Evolutionary conservation across 129 eudicot genomes (phyloP).

Genomic region (Ambrosia artemisiifolia): DNA sequence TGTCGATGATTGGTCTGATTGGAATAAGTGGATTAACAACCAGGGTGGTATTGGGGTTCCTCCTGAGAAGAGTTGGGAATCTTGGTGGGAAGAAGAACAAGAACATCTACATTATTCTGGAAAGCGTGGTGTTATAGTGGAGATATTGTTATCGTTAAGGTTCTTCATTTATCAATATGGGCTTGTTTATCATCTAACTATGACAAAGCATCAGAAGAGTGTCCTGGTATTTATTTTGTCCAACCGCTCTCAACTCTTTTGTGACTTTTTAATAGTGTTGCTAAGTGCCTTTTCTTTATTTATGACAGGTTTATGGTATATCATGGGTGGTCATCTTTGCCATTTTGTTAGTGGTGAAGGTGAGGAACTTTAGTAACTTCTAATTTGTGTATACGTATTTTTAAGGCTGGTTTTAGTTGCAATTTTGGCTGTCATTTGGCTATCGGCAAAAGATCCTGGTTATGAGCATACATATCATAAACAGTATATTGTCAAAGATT

Average conservation of each 20-base stretch:
- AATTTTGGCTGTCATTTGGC: background rate
- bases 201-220: slow-evolving; percentile 52
- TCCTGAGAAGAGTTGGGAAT: slow-evolving; percentile 95
- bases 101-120: slow-evolving; percentile 82
- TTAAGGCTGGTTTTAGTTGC: background rate
- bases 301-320: slow-evolving; percentile 71
- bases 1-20: slow-evolving; percentile 94
- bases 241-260: background rate
- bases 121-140: slow-evolving; percentile 63
- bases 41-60: slow-evolving; percentile 92
- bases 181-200: slow-evolving; percentile 79
- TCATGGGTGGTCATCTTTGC: slow-evolving; percentile 78
- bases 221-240: slow-evolving; percentile 55
- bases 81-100: slow-evolving; percentile 99
- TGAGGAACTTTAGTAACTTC: slow-evolving; percentile 19
- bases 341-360: slow-evolving; percentile 80
- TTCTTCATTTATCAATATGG: slow-evolving; percentile 92
- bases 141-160: slow-evolving; percentile 67
- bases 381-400: background rate
- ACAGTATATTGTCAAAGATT: background rate
- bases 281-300: background rate
- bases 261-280: background rate
- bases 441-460: background rate
- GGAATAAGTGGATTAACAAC: slow-evolving; percentile 91
- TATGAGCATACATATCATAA: background rate